A percentile compares a stretch with the other conserved stretches of the same genome.
phyloP scores from a whole-genome alignment of 2,329 filamentous ascomycete genomes.

The Epichloe sibirici region DNA sequence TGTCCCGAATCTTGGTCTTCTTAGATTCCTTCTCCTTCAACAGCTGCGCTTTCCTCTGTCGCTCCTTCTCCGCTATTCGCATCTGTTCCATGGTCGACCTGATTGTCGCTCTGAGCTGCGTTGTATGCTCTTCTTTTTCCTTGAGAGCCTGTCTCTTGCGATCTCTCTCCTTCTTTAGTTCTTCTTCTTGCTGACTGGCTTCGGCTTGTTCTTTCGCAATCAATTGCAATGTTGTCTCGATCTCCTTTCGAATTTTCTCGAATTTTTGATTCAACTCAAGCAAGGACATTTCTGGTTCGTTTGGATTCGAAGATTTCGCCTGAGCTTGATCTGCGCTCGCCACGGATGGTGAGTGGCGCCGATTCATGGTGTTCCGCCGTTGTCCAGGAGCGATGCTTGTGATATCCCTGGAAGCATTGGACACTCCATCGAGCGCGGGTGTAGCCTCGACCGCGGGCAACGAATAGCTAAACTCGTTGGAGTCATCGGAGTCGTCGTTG shows the following conservation, averaged over 20 bases:
- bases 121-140: constrained; percentile 83
- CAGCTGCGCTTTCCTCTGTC: constrained; percentile 62
- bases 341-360: constrained; percentile 64
- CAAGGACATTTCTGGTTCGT: constrained; percentile 53
- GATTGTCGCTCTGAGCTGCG: constrained; percentile 70
- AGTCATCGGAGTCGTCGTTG: constrained; percentile 31
- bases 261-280: constrained; percentile 72
- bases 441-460: constrained; percentile 49
- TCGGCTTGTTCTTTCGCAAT: constrained; percentile 63
- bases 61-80: constrained; percentile 66
- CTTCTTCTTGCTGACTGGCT: constrained; percentile 49
- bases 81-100: constrained; percentile 71
- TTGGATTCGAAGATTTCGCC: constrained; percentile 30
- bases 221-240: constrained; percentile 62
- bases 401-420: constrained; percentile 51
- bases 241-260: constrained; percentile 69
- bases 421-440: constrained; percentile 46
- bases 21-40: constrained; percentile 58
- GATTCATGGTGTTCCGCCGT: constrained; percentile 47
- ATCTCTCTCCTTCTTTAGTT: constrained; percentile 67
- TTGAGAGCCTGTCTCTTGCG: constrained; percentile 65
- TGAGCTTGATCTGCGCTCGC: constrained; percentile 40
- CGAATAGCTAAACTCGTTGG: constrained; percentile 36
- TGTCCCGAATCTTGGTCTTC: constrained; percentile 56
- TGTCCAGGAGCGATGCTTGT: constrained; percentile 32